These are phyloP conservation scores for Acacia acuminata DNA, from an alignment of 306 rosid genomes.

Conservation along the genomic window DNA sequence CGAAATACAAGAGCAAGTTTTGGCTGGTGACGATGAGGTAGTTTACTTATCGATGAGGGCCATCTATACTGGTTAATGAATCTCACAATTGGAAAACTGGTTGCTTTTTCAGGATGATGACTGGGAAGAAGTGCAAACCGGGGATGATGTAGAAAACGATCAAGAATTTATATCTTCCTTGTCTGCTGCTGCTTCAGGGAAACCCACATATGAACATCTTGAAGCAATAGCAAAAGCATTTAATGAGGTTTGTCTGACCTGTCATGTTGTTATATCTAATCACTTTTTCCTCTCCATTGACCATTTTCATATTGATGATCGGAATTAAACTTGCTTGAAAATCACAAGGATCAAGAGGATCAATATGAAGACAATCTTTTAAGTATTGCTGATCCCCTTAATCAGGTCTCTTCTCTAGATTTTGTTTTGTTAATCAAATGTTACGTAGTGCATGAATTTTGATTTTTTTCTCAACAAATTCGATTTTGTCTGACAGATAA, in stretches of 20 bases:
- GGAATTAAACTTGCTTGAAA: conserved; percentile 29
- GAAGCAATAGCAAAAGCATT: conserved; percentile 82
- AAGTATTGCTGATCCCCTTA: conserved; percentile 79
- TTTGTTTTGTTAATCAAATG: background rate
- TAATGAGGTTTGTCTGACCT: conserved; percentile 61
- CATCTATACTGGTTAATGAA: conserved; percentile 15
- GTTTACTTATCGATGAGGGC: conserved; percentile 19
- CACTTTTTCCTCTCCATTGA: background rate
- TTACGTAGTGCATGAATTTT: background rate
- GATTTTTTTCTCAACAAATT: background rate
- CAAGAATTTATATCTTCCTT: conserved; percentile 54
- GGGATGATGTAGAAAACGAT: conserved; percentile 44
- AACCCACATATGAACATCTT: conserved; percentile 73
- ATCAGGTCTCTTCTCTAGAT: conserved; percentile 56
- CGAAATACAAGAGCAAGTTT: conserved; percentile 87
- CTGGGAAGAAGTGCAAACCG: conserved; percentile 85
- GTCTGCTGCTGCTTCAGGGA: conserved; percentile 53
- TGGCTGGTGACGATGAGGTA: conserved; percentile 71
- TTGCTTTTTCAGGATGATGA: conserved; percentile 72
- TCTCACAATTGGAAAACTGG: background rate
- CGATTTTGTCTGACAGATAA: conserved; percentile 57
- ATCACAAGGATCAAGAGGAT: conserved; percentile 73
- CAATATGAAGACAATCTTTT: conserved; percentile 75
- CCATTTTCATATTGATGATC: conserved; percentile 17
- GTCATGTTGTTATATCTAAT: conserved; percentile 16